Conservation (phyloP, 202 grass and related monocot genomes). For the Bolboschoenoplectus hybrid region DNA sequence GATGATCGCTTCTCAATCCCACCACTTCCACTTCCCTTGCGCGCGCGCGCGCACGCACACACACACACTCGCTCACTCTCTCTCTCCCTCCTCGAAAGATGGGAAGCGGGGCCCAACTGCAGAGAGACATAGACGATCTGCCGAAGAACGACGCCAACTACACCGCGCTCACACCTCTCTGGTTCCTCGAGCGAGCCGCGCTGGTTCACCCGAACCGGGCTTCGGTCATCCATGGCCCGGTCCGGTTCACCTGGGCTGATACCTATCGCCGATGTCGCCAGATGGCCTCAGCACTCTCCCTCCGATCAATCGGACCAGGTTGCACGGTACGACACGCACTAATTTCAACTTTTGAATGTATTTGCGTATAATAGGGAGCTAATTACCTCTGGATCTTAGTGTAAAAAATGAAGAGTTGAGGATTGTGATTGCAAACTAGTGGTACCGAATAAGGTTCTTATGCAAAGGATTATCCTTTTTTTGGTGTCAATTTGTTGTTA, state of each 20-base stretch:
- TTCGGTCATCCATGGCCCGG: conserved; percentile 69
- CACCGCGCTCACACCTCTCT: conserved; percentile 88
- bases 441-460: background rate
- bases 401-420: background rate
- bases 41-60: background rate
- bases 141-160: conserved; percentile 83
- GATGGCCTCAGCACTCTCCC: conserved; percentile 75
- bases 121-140: conserved; percentile 86
- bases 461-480: background rate
- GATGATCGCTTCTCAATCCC: background rate
- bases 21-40: background rate
- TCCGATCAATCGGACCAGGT: conserved; percentile 62
- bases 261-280: conserved; percentile 90
- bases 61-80: conserved; percentile 32
- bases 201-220: conserved; percentile 70
- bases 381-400: background rate
- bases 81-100: background rate
- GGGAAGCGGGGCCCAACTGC: conserved; percentile 24
- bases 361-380: background rate
- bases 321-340: conserved; percentile 49
- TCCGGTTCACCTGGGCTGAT: conserved; percentile 76
- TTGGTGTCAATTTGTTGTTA: background rate
- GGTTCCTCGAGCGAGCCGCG: conserved; percentile 93
- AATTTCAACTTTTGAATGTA: background rate
- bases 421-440: background rate